A percentile compares a stretch with the other conserved stretches of the same genome.
Conservation (phyloP, 2,329 filamentous ascomycete species). For the Fusarium keratoplasticum region DNA sequence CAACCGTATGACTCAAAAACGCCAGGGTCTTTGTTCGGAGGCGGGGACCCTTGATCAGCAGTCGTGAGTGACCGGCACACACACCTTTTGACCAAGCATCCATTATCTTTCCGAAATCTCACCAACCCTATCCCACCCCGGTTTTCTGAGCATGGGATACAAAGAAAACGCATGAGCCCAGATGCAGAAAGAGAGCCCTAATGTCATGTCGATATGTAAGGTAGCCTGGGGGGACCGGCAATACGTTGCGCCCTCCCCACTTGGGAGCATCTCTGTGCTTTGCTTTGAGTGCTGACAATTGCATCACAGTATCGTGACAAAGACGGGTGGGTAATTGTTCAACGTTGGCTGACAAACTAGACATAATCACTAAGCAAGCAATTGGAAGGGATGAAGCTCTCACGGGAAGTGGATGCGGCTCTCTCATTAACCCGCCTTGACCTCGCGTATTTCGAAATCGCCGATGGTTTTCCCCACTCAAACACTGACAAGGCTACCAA, state of each 20-base stretch:
- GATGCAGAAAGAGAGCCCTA: not conserved
- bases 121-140: not conserved
- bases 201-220: not conserved
- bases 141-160: not conserved
- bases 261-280: not conserved
- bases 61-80: not conserved
- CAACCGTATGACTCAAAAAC: constrained; percentile 13
- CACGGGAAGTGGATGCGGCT: not conserved
- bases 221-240: not conserved
- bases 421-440: not conserved
- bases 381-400: not conserved
- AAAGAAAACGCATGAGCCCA: not conserved
- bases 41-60: not conserved
- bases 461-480: not conserved
- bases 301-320: not conserved
- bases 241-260: not conserved
- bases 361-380: not conserved
- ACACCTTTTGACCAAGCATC: not conserved
- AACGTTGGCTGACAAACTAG: not conserved
- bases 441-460: not conserved
- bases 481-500: not conserved
- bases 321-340: not conserved
- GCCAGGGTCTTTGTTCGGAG: constrained; percentile 11
- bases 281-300: not conserved
- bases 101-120: constrained; percentile 1